Base-by-base conservation (phyloP, 441 rosid species). In the Capsella rubella region DNA sequence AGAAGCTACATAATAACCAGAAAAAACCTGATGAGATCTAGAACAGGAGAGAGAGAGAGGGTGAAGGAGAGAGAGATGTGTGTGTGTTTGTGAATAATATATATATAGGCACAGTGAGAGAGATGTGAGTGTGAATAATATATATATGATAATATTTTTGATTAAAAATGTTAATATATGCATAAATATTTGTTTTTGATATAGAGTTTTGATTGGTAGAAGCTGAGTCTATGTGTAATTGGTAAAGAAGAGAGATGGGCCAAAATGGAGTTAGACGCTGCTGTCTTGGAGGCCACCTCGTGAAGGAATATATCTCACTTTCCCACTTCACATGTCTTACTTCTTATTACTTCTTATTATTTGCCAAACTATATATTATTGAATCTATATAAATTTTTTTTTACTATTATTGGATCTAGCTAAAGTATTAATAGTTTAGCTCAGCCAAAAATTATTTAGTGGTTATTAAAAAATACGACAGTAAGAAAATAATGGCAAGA, bases 261-360 rank as follows among this genome's bases (percentile, higher is more conserved):
- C 75, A 76, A 47, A 47, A 76, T 55, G 31, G 66, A 69, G 79
- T 76, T 29, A 46, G 39, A 46, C 3, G 66, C 71, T 50, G 65
- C 66, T 60, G 15, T 69, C 47, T 75, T 68, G 79, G 79, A 75
- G 70, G 68, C 74, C 69, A 75, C 64, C 64, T 68, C 74, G 46
- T 37, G 69, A 75, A 35, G 45, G 70, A 62, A 75, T 61, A 75
- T 61, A 69, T 75, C 45, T 62, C 70, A 69, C 52, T 75, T 59
- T 61, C 63, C 56, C 50, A 59, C 73, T 67, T 69, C 79, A 62
- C 74, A 61, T 68, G 79, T 54, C 70, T 6, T 52, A 10, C 64
- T 53, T 67, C 45, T 16, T 42, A 1, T 6, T 52, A 10, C 64
- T 53, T 67, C 45, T 16, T 42, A 1, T 49, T 57, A 11, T 42